A percentile compares a stretch with the other conserved stretches of the same genome.
These are phyloP conservation scores for Aspergillus arachidicola DNA, from an alignment of 2,329 filamentous ascomycete species.

Conservation along the genomic window DNA sequence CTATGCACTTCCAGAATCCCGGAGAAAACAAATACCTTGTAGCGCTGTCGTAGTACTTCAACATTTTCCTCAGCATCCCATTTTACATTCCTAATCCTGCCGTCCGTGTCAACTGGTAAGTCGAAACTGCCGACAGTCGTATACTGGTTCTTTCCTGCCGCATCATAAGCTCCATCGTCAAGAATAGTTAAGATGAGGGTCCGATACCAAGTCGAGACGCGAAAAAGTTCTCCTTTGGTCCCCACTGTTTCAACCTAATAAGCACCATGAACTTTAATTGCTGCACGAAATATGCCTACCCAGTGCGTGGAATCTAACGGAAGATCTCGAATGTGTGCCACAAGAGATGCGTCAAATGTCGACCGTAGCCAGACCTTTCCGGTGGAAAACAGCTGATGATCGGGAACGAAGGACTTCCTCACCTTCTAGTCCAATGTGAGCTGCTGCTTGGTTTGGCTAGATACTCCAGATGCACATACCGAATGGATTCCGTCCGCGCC, in stretches of 20 bases:
- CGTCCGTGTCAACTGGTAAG: slow-evolving; percentile 33
- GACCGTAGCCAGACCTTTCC: slow-evolving; percentile 51
- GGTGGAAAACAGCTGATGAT: slow-evolving; percentile 45
- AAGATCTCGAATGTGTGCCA: slow-evolving; percentile 44
- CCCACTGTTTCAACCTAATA: slow-evolving; percentile 36
- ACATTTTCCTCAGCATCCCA: slow-evolving; percentile 48
- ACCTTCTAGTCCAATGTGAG: slow-evolving; percentile 21
- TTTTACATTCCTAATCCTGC: slow-evolving; percentile 29
- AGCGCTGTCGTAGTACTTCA: slow-evolving; percentile 37
- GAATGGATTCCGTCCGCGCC: slow-evolving; percentile 59
- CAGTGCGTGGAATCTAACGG: slow-evolving; percentile 47
- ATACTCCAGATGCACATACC: slow-evolving; percentile 30
- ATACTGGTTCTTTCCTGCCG: slow-evolving; percentile 39
- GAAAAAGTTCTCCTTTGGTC: slow-evolving; percentile 47
- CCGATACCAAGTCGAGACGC: slow-evolving; percentile 44
- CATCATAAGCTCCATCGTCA: neutral
- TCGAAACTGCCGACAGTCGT: slow-evolving; percentile 49
- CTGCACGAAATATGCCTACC: slow-evolving; percentile 13
- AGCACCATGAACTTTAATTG: neutral
- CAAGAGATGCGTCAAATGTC: slow-evolving; percentile 46
- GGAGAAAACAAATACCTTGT: slow-evolving; percentile 14
- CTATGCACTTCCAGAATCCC: neutral
- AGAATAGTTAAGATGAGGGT: neutral
- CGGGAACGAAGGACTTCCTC: slow-evolving; percentile 46
- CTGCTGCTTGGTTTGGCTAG: neutral